A percentile compares a stretch with the other conserved stretches of the same genome.
phyloP scores from a whole-genome alignment of 83 land plant genomes.

The Thuja plicata region DNA sequence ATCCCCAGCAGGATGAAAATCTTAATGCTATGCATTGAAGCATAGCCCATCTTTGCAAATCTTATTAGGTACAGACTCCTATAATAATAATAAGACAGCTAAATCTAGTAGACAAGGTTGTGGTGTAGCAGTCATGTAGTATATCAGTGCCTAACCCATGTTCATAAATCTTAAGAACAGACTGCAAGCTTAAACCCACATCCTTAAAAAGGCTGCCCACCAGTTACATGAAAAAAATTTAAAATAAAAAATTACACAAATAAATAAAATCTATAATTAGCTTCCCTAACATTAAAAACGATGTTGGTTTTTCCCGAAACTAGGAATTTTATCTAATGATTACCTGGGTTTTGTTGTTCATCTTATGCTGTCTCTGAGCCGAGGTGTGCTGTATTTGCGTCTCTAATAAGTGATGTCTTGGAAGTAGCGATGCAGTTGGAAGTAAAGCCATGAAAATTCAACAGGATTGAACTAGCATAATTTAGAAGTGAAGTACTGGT shows the following conservation, averaged over 20 bases:
- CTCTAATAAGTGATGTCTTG: background rate
- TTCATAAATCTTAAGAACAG: background rate
- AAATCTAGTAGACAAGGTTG: no score
- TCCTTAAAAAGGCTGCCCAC: background rate
- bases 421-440: background rate
- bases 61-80: no score
- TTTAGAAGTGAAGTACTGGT: background rate
- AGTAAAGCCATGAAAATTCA: background rate
- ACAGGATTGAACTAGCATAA: background rate
- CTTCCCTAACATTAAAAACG: background rate
- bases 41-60: no score
- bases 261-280: background rate
- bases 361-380: background rate
- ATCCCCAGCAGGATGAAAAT: no score
- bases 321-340: background rate
- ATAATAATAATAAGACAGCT: no score
- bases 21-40: no score
- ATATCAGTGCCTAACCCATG: background rate
- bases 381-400: background rate
- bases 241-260: background rate
- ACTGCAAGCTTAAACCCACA: background rate
- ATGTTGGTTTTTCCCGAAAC: background rate
- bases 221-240: background rate
- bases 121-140: no score
- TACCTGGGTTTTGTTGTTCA: background rate